Base-by-base conservation (phyloP, 192 early-diverging fungal species). In the Podila epigama region DNA sequence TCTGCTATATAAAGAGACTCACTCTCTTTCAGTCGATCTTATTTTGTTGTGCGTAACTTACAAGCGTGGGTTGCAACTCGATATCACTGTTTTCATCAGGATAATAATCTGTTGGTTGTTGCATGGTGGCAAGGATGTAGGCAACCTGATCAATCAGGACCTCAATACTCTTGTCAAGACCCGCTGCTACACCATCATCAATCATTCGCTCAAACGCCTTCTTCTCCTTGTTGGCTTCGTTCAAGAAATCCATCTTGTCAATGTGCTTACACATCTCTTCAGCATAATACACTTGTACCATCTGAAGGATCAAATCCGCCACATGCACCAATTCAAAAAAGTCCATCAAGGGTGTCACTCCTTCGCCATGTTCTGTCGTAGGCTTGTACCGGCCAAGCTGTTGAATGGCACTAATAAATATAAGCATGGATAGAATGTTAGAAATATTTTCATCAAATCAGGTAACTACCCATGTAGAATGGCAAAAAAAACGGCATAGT, bases 261-360 rank as follows among this genome's bases (percentile, higher is more conserved):
- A 99, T 86, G 84, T 91, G 92, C 63, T 82, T 85, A 58, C 87
- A 79, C 72, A 98, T 89, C 59, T 94, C 94, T 79, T 95, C 92
- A 18, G 90, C 87, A 84, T 94, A 95, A 71, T 97, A 98, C 25
- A 95, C 90, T 72, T 98, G 92, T 22, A 97, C 69, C 94, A 99
- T 94, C 66, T 99, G 97, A 53, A 95, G 90, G 32, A 93, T 90
- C 54, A 98, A 79, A 82, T 99, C 97, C 20, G 92, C 91, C 51
- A 99, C 85, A 81, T 99, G 97, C 16, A 98, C 91, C 40, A 99
- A 81, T 70, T 96, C 97, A 79, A 97, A 96, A 73, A 98, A 98
- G 57, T 94, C 92, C 64, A 73, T 85, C 33, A 89, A 77, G 44
- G 86, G 92, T 48, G 86, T 88, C 50, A 90, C 86, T 55, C 82